Conservation (phyloP, 164 flowering plant genomes). For the Akebia trifoliata region DNA sequence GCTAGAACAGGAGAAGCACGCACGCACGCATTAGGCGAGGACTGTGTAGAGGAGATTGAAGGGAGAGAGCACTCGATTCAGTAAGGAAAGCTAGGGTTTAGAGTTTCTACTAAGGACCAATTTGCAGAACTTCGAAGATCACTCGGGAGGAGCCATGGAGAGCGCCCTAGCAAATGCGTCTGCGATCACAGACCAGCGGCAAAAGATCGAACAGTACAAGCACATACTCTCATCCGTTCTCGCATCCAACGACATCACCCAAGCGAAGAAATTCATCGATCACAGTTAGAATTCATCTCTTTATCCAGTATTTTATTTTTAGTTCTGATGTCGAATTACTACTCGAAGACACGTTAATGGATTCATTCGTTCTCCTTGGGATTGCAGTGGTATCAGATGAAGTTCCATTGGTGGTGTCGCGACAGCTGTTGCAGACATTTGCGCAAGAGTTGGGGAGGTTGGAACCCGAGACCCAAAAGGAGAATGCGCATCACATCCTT, state of each 20-base stretch:
- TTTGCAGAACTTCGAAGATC: background rate
- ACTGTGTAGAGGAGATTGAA: too few species aligned
- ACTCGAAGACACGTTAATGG: background rate
- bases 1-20: too few species aligned
- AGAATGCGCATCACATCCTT: constrained; percentile 79
- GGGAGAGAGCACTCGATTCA: too few species aligned
- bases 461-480: constrained; percentile 77
- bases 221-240: constrained; percentile 70
- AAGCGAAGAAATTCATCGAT: constrained; percentile 73
- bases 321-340: background rate
- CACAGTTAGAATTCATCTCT: constrained; percentile 45
- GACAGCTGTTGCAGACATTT: constrained; percentile 81
- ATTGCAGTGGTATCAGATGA: constrained; percentile 81
- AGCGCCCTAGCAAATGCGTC: constrained; percentile 71
- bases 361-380: background rate
- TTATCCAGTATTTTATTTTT: background rate
- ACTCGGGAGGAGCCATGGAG: constrained; percentile 43
- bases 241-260: constrained; percentile 57
- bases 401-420: constrained; percentile 90
- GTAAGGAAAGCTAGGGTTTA: constrained; percentile 6
- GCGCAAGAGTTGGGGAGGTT: constrained; percentile 80
- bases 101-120: background rate
- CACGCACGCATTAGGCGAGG: too few species aligned
- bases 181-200: constrained; percentile 76
- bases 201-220: constrained; percentile 93